Conservation (phyloP, 78 protist genomes). For the Protostelium mycophagum region DNA sequence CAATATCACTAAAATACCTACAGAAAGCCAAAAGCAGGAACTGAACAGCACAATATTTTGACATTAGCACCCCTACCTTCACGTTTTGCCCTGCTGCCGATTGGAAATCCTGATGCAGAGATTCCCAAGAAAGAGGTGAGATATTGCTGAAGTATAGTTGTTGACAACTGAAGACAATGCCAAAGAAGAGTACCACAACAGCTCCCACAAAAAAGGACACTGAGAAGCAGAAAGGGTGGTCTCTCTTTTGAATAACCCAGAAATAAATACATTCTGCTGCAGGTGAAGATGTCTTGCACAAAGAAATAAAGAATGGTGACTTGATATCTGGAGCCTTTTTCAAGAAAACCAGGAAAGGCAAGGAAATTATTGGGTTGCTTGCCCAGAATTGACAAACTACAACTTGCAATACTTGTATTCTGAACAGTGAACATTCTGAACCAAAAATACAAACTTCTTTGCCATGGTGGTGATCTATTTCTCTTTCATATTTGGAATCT, state of each 20-base stretch:
- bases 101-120: background rate
- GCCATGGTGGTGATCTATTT: no score
- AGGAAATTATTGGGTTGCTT: no score
- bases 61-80: background rate
- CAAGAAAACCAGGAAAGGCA: no score
- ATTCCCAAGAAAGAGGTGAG: background rate
- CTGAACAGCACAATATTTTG: background rate
- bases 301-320: no score
- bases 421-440: no score
- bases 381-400: no score
- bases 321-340: no score
- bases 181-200: background rate
- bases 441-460: no score
- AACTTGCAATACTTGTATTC: no score
- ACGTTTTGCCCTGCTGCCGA: background rate
- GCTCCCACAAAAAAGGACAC: background rate
- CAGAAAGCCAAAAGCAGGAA: background rate
- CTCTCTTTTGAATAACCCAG: conserved; percentile 1
- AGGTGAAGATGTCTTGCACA: no score
- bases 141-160: background rate
- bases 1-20: background rate
- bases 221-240: background rate
- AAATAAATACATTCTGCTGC: no score
- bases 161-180: background rate
- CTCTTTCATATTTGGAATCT: no score